A percentile compares a stretch with the other conserved stretches of the same genome.
Evolutionary conservation across 164 flowering plant genomes (phyloP).

Genomic region (Aristolochia contorta): DNA sequence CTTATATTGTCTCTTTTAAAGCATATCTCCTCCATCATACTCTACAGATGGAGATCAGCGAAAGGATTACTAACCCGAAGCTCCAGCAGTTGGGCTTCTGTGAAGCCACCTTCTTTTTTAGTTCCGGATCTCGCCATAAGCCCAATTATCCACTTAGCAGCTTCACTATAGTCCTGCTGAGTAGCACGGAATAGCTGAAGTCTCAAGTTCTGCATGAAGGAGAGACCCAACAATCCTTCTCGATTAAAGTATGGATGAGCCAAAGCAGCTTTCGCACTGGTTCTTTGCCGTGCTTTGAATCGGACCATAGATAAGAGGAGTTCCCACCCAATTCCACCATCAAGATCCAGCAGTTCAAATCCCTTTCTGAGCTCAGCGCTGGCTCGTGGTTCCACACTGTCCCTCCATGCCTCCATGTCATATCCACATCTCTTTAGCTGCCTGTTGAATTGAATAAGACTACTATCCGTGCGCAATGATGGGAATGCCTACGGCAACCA

Average conservation of each 20-base stretch:
- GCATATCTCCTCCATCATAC: too few relatives aligned
- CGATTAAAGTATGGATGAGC: conserved; percentile 88
- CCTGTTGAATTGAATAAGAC: conserved; percentile 91
- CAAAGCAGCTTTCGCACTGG: conserved; percentile 83
- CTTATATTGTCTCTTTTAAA: too few relatives aligned
- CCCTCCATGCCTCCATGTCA: conserved; percentile 77
- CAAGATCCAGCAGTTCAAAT: conserved; percentile 77
- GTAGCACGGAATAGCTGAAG: conserved; percentile 75
- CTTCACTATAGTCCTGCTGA: conserved; percentile 80
- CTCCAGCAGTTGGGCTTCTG: conserved; percentile 86
- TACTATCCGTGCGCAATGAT: conserved; percentile 58
- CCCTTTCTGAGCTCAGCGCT: conserved; percentile 72
- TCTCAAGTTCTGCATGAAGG: conserved; percentile 77
- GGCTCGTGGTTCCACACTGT: conserved; percentile 73
- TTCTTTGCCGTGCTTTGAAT: conserved; percentile 76
- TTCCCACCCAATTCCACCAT: conserved; percentile 95
- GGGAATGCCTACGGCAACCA: conserved; percentile 61
- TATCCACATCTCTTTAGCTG: conserved; percentile 80
- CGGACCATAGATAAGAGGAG: conserved; percentile 92
- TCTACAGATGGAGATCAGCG: too few relatives aligned
- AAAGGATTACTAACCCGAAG: conserved; percentile 41
- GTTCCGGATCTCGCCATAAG: conserved; percentile 97
- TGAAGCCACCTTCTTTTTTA: conserved; percentile 78
- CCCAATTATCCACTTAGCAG: conserved; percentile 63
- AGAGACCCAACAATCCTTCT: conserved; percentile 73